Percentiles rank a stretch among this genome's conserved stretches.
Conservation (phyloP, 192 early-diverging fungal genomes). For the Backusella australiensis region DNA sequence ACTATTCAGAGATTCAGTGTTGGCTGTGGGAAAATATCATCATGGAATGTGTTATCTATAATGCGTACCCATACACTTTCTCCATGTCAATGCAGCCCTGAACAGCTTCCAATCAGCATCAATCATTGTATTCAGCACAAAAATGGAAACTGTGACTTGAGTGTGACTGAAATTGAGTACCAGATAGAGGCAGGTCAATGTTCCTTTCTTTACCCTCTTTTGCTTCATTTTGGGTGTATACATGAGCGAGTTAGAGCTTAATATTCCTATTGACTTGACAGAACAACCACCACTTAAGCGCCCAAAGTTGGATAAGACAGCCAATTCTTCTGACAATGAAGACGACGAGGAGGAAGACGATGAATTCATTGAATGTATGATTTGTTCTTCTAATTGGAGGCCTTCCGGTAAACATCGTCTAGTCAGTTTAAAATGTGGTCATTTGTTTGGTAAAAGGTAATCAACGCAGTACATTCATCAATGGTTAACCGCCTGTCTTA, state of each 20-base stretch:
- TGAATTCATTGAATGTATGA: slow-evolving; percentile 15
- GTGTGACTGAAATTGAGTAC: no score
- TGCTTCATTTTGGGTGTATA: background rate
- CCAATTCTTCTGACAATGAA: background rate
- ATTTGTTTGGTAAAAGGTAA: slow-evolving; percentile 24
- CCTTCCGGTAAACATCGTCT: slow-evolving; percentile 14
- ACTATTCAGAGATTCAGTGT: no score
- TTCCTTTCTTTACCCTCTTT: background rate
- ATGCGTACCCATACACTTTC: no score
- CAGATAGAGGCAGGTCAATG: background rate
- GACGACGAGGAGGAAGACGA: slow-evolving; percentile 9
- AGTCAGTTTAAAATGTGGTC: slow-evolving; percentile 19
- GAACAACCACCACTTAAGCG: background rate
- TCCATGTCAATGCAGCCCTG: no score
- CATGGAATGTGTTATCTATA: no score
- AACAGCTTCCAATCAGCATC: no score
- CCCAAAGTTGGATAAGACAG: background rate
- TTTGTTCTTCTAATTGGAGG: slow-evolving; percentile 24
- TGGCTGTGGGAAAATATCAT: no score
- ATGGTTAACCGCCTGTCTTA: background rate
- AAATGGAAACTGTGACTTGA: no score
- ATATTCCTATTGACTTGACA: background rate
- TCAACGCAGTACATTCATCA: no score
- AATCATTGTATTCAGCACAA: no score
- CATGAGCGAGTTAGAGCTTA: slow-evolving; percentile 1